Evolutionary conservation across 257 asterid species (phyloP).

Genomic region (Solanum sitiens): DNA sequence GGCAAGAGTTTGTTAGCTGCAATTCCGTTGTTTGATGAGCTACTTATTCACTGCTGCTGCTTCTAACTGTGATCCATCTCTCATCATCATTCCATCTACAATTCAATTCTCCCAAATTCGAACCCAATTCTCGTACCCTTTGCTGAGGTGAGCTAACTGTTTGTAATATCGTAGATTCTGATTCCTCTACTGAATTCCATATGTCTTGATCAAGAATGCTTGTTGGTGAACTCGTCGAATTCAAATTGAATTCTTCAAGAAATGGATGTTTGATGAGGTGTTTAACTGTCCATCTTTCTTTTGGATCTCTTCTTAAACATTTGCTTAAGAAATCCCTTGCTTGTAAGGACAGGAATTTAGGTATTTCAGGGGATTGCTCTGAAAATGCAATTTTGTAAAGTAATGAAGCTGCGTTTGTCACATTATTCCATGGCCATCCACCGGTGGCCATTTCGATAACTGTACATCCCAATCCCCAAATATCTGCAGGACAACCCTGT

Average conservation of each 20-base stretch:
- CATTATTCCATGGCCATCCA: conserved; percentile 48
- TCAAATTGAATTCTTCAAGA: neutral
- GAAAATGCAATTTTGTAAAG: conserved; percentile 52
- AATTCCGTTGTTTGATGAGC: no score
- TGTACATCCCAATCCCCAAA: conserved; percentile 84
- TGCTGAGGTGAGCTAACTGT: neutral
- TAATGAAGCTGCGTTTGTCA: conserved; percentile 11
- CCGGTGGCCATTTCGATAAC: conserved; percentile 73
- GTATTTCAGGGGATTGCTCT: conserved; percentile 44
- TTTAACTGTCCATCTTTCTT: neutral
- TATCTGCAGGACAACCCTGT: conserved; percentile 60
- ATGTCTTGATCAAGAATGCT: neutral
- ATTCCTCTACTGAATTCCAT: neutral
- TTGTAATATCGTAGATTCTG: neutral
- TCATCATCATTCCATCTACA: neutral
- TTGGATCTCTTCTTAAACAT: neutral
- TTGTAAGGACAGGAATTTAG: conserved; percentile 34
- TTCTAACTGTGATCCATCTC: neutral
- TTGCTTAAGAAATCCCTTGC: neutral
- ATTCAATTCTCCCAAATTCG: neutral
- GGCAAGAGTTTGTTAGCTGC: neutral
- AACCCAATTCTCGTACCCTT: neutral
- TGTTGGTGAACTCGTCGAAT: neutral
- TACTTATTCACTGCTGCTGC: neutral
- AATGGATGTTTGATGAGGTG: neutral